phyloP scores from a whole-genome alignment of 2,329 filamentous ascomycete species.

The Aureobasidium sp. region DNA sequence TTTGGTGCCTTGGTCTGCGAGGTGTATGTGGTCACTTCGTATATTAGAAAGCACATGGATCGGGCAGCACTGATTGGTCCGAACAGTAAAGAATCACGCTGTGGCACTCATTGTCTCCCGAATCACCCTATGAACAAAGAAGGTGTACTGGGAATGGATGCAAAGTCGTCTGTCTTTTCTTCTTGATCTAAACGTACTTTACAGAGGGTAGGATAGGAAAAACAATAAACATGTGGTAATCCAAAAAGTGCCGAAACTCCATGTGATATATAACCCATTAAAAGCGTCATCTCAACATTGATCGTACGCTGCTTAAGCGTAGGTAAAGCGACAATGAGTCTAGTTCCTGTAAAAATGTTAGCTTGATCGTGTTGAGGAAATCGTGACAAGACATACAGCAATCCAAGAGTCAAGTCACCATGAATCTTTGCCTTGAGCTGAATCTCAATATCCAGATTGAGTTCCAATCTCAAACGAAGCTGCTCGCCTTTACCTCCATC shows the following conservation, averaged over 20 bases:
- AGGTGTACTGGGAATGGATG: neutral
- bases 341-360: constrained; percentile 17
- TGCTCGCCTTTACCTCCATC: constrained; percentile 42
- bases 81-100: too few species aligned
- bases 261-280: constrained; percentile 11
- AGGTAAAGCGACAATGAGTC: neutral
- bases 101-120: too few species aligned
- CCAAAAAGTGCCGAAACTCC: constrained; percentile 15
- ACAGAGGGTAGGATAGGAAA: neutral
- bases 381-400: constrained; percentile 38
- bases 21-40: too few species aligned
- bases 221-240: constrained; percentile 5
- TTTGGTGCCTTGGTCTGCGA: too few species aligned
- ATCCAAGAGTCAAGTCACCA: constrained; percentile 54
- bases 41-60: neutral
- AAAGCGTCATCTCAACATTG: constrained; percentile 16
- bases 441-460: constrained; percentile 57
- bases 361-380: neutral
- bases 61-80: neutral
- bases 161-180: neutral
- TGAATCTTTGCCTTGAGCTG: constrained; percentile 60
- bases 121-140: too few species aligned
- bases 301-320: neutral
- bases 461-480: constrained; percentile 50
- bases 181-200: constrained; percentile 12